Conservation (phyloP, 306 rosid species). For the Castanea mollissima region DNA sequence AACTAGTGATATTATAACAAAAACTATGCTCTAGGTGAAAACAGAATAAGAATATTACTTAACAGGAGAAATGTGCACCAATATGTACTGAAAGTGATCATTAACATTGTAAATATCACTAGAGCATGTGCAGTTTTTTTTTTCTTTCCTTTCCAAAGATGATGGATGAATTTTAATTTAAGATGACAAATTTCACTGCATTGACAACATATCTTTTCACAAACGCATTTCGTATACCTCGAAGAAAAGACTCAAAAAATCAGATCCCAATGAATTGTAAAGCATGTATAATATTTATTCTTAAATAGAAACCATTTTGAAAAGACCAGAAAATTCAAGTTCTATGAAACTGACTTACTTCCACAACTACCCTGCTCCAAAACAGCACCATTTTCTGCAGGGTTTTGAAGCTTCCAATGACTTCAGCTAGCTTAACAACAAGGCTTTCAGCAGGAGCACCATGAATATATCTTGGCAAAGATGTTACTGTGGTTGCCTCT, state of each 20-base stretch:
- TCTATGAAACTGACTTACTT: slow-evolving; percentile 58
- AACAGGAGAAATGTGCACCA: not conserved
- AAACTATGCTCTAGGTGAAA: not conserved
- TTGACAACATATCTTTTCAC: not conserved
- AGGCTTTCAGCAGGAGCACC: slow-evolving; percentile 96
- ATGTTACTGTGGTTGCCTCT: slow-evolving; percentile 46
- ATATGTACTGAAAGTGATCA: slow-evolving; percentile 4
- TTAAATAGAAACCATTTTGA: slow-evolving; percentile 11
- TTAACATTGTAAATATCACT: slow-evolving; percentile 6
- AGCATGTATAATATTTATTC: slow-evolving; percentile 12
- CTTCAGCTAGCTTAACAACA: slow-evolving; percentile 87
- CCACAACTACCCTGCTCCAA: slow-evolving; percentile 79
- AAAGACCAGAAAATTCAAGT: slow-evolving; percentile 25
- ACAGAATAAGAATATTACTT: slow-evolving; percentile 15
- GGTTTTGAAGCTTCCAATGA: slow-evolving; percentile 74
- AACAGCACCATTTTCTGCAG: slow-evolving; percentile 74
- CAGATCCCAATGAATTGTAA: slow-evolving; percentile 12
- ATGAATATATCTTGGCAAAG: slow-evolving; percentile 80
- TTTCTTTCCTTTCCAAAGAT: not conserved
- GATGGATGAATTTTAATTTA: slow-evolving; percentile 4
- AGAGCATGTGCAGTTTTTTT: not conserved
- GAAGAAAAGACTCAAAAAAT: slow-evolving; percentile 8
- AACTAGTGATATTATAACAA: not conserved
- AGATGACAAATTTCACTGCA: slow-evolving; percentile 15
- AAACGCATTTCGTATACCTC: not conserved